Percentiles rank a stretch among this genome's conserved stretches.
These are phyloP conservation scores for Mortierella antarctica DNA, from an alignment of 192 early-diverging fungal species.

Conservation along the genomic window DNA sequence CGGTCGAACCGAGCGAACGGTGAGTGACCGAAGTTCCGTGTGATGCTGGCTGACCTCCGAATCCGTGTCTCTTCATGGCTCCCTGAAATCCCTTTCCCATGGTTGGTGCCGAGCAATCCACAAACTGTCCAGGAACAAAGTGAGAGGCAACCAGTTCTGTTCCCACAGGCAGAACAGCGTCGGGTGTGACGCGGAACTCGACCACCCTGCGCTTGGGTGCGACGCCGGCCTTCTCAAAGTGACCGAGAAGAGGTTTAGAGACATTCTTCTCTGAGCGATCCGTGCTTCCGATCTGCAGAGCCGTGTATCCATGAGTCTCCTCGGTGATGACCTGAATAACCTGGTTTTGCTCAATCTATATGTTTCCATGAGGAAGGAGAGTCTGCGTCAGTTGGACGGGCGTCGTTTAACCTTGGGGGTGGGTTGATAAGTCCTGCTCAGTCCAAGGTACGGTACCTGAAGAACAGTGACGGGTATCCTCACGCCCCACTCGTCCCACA, in stretches of 20 bases:
- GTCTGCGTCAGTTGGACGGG: neutral
- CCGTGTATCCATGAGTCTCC: conserved; percentile 65
- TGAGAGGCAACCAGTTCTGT: conserved; percentile 84
- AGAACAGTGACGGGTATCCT: conserved; percentile 91
- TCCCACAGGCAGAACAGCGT: conserved; percentile 87
- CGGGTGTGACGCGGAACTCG: conserved; percentile 86
- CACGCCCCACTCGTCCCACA: conserved; percentile 95
- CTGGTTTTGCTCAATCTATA: conserved; percentile 76
- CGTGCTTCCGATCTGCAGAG: conserved; percentile 77
- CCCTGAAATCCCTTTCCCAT: conserved; percentile 96
- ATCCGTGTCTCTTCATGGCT: conserved; percentile 97
- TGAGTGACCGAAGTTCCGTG: conserved; percentile 95
- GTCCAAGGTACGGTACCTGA: conserved; percentile 62
- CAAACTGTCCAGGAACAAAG: conserved; percentile 95
- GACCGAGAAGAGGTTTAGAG: conserved; percentile 77
- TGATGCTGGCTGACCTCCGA: conserved; percentile 90
- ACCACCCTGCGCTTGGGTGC: conserved; percentile 81
- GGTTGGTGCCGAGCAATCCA: conserved; percentile 88
- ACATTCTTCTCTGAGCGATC: conserved; percentile 70
- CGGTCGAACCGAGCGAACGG: conserved; percentile 89
- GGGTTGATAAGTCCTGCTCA: neutral
- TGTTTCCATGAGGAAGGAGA: neutral
- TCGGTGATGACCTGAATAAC: conserved; percentile 69
- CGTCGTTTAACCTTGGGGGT: neutral
- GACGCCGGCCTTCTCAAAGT: conserved; percentile 77